These are phyloP conservation scores for Globisporangium polare DNA, from an alignment of 352 stramenopile species.

Conservation along the genomic window DNA sequence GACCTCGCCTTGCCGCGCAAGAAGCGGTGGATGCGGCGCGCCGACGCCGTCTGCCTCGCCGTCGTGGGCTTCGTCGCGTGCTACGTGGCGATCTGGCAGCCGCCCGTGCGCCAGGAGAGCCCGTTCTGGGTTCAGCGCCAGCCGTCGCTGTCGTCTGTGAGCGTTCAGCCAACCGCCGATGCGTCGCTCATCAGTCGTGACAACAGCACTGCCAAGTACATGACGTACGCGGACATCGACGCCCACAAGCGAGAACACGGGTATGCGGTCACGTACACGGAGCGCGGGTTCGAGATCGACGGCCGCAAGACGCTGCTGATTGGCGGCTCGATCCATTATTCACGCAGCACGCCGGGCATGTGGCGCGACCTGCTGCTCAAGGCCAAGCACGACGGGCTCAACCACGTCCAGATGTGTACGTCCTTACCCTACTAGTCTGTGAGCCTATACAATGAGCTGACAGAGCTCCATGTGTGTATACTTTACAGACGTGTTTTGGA, in stretches of 20 bases:
- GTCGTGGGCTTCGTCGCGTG: slow-evolving; percentile 47
- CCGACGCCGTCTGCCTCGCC: slow-evolving; percentile 42
- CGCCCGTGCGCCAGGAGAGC: slow-evolving; percentile 38
- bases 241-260: slow-evolving; percentile 29
- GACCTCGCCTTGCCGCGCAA: neutral
- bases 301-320: slow-evolving; percentile 50
- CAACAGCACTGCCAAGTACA: slow-evolving; percentile 22
- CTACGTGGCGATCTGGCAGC: slow-evolving; percentile 44
- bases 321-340: slow-evolving; percentile 67
- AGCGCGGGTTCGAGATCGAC: slow-evolving; percentile 58
- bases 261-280: slow-evolving; percentile 47
- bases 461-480: neutral
- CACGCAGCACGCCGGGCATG: slow-evolving; percentile 39
- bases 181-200: neutral
- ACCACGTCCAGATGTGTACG: slow-evolving; percentile 72
- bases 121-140: slow-evolving; percentile 16
- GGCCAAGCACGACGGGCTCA: slow-evolving; percentile 69
- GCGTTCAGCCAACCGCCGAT: slow-evolving; percentile 2
- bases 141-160: neutral
- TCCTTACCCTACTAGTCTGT: neutral
- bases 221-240: slow-evolving; percentile 65
- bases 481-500: slow-evolving; percentile 71
- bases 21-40: slow-evolving; percentile 30
- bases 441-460: neutral
- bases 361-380: slow-evolving; percentile 58